Percentiles rank a stretch among this genome's conserved stretches.
phyloP scores from a whole-genome alignment of 495 filamentous ascomycete genomes.

The Penicillium lividum region DNA sequence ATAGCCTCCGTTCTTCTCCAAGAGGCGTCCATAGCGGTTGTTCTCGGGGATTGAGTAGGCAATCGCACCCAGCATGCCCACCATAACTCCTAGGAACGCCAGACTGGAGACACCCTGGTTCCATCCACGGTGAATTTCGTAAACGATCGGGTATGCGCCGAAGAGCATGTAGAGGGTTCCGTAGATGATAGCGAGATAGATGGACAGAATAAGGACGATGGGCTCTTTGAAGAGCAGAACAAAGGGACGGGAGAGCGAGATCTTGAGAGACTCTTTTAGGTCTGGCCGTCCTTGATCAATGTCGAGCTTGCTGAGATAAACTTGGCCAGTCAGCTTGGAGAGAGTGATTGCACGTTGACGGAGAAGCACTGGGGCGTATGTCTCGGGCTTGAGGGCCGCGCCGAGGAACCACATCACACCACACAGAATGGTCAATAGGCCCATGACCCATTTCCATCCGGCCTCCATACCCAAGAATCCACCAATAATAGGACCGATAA shows the following conservation, averaged over 20 bases:
- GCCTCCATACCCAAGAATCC: slow-evolving; percentile 54
- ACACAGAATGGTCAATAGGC: slow-evolving; percentile 43
- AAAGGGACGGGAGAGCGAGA: slow-evolving; percentile 38
- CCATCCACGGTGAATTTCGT: slow-evolving; percentile 69
- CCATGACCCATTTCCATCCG: slow-evolving; percentile 68
- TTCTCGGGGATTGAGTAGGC: slow-evolving; percentile 44
- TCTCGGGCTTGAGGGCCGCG: slow-evolving; percentile 50
- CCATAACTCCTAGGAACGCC: slow-evolving; percentile 71
- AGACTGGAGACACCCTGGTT: slow-evolving; percentile 65
- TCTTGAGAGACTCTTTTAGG: slow-evolving; percentile 32
- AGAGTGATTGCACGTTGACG: slow-evolving; percentile 48
- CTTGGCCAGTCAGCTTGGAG: slow-evolving; percentile 51
- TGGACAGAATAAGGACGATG: slow-evolving; percentile 58
- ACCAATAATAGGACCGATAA: slow-evolving; percentile 54
- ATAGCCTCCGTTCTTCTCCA: slow-evolving; percentile 31
- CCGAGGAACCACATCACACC: slow-evolving; percentile 52
- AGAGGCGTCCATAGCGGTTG: slow-evolving; percentile 34
- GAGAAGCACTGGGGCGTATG: slow-evolving; percentile 56
- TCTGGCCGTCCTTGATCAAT: slow-evolving; percentile 32
- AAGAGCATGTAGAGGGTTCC: slow-evolving; percentile 78
- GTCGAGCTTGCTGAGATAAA: slow-evolving; percentile 46
- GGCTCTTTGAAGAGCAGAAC: slow-evolving; percentile 45
- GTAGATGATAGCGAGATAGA: slow-evolving; percentile 70
- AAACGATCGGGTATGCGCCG: slow-evolving; percentile 73
- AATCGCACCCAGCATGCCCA: slow-evolving; percentile 69